Evolutionary conservation across 257 asterid genomes (phyloP), one percentile per base, ranked within the genome.

Genomic region (Jaltomata sinuosa): DNA sequence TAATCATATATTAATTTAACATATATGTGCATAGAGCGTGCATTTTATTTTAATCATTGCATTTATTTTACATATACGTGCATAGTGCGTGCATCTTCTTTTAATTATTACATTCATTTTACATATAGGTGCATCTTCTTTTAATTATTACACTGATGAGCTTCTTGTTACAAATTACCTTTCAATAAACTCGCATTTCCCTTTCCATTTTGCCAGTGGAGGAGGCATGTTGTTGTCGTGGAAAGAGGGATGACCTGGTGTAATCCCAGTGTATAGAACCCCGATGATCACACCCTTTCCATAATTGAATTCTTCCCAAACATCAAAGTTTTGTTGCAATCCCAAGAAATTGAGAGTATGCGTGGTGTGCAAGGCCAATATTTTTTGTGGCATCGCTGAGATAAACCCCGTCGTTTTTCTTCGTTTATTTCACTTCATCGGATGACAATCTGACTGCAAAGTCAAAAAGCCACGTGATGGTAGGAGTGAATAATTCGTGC

Each of bases 221-320:
- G 82, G 79, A 2, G 85, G 74, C 69, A 84, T 81, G 21, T 36
- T 83, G 16, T 82, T n/a, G 22, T 72, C 88, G 11, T 10, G 21
- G 68, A 88, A 88, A 0, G 88, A 84, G 6, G 84, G 87, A 49
- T 86, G 89, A 18, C 3, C 81, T 0, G 88, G 87, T 3, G 42
- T 42, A 15, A 88, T 83, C 49, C 91, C 89, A 6, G 79, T 68
- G 83, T 88, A 89, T 12, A 86, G 12, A 3, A 88, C 62, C 14
- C 87, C 87, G 11, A 88, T 86, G 11, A 84, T 84, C 74, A 88
- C 80, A 59, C 87, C 87, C 45, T 74, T 47, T 11, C 90, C 87
- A 57, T 83, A 88, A 32, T 84, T 84, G 8, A 84, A 61, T 38
- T 29, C 57, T 7, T 57, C 4, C 87, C 88, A 85, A 18, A 45